Percentiles rank a stretch among this genome's conserved stretches.
Evolutionary conservation across 163 green algal species (phyloP).

Genomic region (Scenedesmus sp.): DNA sequence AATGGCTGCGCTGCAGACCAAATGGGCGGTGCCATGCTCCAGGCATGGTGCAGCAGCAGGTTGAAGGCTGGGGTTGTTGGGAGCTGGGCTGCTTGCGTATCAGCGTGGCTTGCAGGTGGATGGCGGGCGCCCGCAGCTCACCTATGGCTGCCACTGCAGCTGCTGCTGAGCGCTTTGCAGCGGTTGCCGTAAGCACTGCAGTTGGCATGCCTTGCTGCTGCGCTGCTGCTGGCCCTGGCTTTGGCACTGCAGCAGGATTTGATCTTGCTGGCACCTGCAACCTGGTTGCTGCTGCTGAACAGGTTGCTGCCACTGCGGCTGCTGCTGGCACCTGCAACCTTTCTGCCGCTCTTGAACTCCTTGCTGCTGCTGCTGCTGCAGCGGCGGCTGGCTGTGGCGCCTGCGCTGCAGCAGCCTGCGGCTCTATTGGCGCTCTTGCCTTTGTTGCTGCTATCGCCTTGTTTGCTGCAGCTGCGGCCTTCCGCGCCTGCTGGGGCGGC

Average conservation of each 20-base stretch:
- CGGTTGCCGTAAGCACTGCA: neutral
- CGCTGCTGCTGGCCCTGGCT: no score
- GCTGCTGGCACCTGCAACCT: neutral
- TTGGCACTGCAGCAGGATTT: neutral
- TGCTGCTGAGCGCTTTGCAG: neutral
- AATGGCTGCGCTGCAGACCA: no score
- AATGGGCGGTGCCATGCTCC: no score
- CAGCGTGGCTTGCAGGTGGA: no score
- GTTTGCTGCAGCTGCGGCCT: neutral
- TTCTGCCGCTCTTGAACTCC: neutral
- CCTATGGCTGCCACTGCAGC: neutral
- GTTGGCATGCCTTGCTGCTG: neutral
- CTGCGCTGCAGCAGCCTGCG: no score
- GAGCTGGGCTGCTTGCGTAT: no score
- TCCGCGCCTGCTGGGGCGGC: neutral
- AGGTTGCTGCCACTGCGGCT: neutral
- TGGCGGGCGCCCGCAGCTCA: no score
- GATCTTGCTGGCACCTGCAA: neutral
- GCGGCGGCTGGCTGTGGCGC: no score
- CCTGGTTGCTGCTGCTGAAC: neutral
- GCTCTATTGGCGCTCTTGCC: no score
- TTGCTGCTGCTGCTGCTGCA: neutral
- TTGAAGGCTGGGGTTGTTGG: neutral
- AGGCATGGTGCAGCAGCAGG: neutral
- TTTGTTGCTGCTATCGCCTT: neutral